Evolutionary conservation across 352 stramenopile species (phyloP).

Genomic region (Phytophthora constricta): DNA sequence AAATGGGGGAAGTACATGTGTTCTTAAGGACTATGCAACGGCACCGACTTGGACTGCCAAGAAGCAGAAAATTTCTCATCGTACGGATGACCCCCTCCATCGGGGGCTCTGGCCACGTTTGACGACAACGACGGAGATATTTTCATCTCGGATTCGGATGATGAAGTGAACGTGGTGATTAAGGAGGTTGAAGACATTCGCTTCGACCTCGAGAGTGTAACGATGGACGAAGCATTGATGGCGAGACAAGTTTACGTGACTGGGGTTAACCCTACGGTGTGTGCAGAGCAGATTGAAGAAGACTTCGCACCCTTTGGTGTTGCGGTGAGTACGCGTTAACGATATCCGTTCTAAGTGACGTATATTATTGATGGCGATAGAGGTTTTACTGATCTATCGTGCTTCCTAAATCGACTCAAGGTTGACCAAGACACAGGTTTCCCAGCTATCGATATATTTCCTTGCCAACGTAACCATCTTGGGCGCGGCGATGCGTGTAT

Average conservation of each 20-base stretch:
- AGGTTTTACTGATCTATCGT: conserved; percentile 22
- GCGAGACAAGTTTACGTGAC: conserved; percentile 63
- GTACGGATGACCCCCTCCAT: conserved; percentile 11
- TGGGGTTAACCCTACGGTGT: conserved; percentile 52
- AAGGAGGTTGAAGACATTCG: conserved; percentile 56
- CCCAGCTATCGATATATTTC: conserved; percentile 57
- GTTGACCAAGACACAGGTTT: conserved; percentile 54
- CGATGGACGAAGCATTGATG: conserved; percentile 47
- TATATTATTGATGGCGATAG: neutral
- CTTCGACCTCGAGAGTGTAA: conserved; percentile 48
- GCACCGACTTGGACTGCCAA: conserved; percentile 13
- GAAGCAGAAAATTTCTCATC: conserved; percentile 31
- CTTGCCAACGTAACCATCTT: conserved; percentile 57
- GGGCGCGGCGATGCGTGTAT: conserved; percentile 61
- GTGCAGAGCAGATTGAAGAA: conserved; percentile 55
- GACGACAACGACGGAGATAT: conserved; percentile 38
- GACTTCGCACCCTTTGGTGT: conserved; percentile 66
- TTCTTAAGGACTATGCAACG: too few species aligned
- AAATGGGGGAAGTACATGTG: conserved; percentile 15
- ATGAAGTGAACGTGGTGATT: conserved; percentile 38
- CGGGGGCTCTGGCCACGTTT: conserved; percentile 34
- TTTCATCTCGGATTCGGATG: conserved; percentile 65
- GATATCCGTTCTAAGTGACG: neutral
- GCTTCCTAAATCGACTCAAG: conserved; percentile 31
- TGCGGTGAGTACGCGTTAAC: conserved; percentile 36